A percentile compares a stretch with the other conserved stretches of the same genome.
Conservation (phyloP, 805 yeast species). For the Cyberlindnera galapagoensis region DNA sequence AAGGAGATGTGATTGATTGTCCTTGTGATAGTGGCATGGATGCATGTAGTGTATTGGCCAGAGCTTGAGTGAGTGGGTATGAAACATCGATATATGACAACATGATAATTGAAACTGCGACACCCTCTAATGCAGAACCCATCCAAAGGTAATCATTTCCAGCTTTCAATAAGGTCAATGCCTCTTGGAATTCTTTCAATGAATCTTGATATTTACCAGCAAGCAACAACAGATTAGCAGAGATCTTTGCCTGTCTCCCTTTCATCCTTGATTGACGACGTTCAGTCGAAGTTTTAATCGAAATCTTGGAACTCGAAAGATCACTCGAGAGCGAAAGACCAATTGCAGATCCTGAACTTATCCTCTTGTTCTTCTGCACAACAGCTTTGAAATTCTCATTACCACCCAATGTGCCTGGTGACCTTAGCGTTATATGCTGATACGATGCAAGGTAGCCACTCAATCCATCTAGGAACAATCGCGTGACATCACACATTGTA, state of each 20-base stretch:
- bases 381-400: conserved; percentile 34
- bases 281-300: conserved; percentile 28
- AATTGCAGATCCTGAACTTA: conserved; percentile 24
- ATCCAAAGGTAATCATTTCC: conserved; percentile 81
- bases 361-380: conserved; percentile 35
- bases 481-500: conserved; percentile 64
- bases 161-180: conserved; percentile 50
- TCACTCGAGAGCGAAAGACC: conserved; percentile 18
- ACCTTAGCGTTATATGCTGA: conserved; percentile 71
- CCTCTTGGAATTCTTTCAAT: conserved; percentile 65
- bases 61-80: conserved; percentile 32
- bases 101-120: conserved; percentile 59
- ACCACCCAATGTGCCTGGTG: conserved; percentile 65
- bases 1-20: conserved; percentile 8
- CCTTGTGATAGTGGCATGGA: conserved; percentile 6
- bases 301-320: conserved; percentile 30
- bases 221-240: conserved; percentile 70
- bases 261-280: conserved; percentile 40
- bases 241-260: conserved; percentile 70
- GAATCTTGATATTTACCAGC: conserved; percentile 79
- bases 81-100: conserved; percentile 50
- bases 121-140: conserved; percentile 80
- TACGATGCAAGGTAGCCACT: conserved; percentile 68
- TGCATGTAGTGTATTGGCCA: conserved; percentile 28
- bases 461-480: conserved; percentile 54